Conservation (phyloP, 83 land plant genomes). For the Diphasiastrum complanatum region DNA sequence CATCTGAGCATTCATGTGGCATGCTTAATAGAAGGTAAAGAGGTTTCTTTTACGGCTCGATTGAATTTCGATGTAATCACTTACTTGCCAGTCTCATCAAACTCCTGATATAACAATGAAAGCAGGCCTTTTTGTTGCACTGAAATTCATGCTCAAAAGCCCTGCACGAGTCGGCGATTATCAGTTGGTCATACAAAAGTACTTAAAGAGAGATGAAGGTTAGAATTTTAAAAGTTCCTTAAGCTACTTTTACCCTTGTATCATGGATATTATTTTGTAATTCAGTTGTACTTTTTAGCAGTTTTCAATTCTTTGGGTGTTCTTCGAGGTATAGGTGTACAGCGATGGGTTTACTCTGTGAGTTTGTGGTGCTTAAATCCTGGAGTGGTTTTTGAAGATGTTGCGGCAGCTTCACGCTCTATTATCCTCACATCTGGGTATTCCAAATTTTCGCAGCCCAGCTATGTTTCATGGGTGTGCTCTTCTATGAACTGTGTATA, state of each 20-base stretch:
- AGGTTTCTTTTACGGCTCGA: neutral
- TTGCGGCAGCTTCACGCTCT: conserved; percentile 59
- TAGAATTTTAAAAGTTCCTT: neutral
- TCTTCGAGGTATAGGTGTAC: conserved; percentile 40
- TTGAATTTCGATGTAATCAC: too few relatives aligned
- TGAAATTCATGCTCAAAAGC: conserved; percentile 59
- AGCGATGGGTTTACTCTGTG: conserved; percentile 45
- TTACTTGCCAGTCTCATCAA: too few relatives aligned
- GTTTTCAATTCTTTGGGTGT: neutral
- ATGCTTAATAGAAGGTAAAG: conserved; percentile 59
- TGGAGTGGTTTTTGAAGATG: conserved; percentile 75
- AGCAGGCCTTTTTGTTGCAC: conserved; percentile 77
- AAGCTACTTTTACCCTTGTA: neutral
- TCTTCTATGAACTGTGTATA: too few relatives aligned
- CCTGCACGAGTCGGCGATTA: conserved; percentile 54
- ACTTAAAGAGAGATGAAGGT: conserved; percentile 71
- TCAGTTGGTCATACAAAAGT: conserved; percentile 64
- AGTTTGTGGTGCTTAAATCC: conserved; percentile 95
- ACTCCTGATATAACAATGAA: too few relatives aligned
- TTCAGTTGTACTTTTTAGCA: neutral
- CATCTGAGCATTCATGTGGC: conserved; percentile 69
- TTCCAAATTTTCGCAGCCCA: too few relatives aligned
- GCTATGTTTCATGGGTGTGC: too few relatives aligned
- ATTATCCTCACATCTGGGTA: conserved; percentile 96
- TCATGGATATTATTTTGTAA: neutral